Evolutionary conservation across 257 asterid species (phyloP).

Genomic region (Linderniella brevidens): DNA sequence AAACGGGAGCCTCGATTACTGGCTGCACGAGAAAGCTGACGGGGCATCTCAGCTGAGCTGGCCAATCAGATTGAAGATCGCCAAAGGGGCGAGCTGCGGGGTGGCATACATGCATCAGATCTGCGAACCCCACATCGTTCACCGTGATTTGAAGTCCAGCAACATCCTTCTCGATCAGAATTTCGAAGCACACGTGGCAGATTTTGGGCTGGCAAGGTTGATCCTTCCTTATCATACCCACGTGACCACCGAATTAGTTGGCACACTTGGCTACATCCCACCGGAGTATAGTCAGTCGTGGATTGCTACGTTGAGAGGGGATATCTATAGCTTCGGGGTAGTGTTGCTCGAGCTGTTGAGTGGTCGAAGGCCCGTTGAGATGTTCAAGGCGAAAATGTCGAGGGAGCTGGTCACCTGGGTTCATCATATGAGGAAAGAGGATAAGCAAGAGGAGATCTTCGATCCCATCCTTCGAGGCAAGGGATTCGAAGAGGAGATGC

Average conservation of each 20-base stretch:
- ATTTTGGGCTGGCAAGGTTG: conserved; percentile 77
- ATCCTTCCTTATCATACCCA: conserved; percentile 83
- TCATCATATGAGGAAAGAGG: conserved; percentile 55
- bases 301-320: conserved; percentile 94
- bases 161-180: conserved; percentile 79
- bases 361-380: conserved; percentile 80
- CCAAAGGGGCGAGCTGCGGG: conserved; percentile 66
- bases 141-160: conserved; percentile 88
- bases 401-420: conserved; percentile 77
- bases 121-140: conserved; percentile 92
- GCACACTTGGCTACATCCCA: conserved; percentile 91
- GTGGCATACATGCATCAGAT: conserved; percentile 87
- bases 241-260: conserved; percentile 90
- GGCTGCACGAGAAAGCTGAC: conserved; percentile 84
- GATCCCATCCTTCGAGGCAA: conserved; percentile 58
- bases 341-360: conserved; percentile 79
- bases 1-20: conserved; percentile 86
- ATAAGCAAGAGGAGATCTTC: conserved; percentile 56
- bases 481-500: conserved; percentile 73
- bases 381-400: conserved; percentile 57
- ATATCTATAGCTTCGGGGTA: conserved; percentile 83
- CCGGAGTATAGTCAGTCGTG: conserved; percentile 95
- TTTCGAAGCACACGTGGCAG: conserved; percentile 87
- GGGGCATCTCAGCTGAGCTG: conserved; percentile 72
- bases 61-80: conserved; percentile 64